These are phyloP conservation scores for Solanum okadae DNA, from an alignment of 257 asterid species.

Conservation along the genomic window DNA sequence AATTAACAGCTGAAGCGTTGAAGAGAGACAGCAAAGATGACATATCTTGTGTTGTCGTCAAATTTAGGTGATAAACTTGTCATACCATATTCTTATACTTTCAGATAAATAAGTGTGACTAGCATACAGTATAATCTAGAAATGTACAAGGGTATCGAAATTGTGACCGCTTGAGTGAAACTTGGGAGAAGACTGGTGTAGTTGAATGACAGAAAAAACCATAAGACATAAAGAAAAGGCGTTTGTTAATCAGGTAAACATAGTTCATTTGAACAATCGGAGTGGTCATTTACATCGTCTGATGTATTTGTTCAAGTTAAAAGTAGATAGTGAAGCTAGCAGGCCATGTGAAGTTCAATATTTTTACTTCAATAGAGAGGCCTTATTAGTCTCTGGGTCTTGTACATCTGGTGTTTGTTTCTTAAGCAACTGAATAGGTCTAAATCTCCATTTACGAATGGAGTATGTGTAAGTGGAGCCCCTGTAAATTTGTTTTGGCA, in stretches of 20 bases:
- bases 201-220: background rate
- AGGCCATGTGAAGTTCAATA: background rate
- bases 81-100: background rate
- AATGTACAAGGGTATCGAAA: background rate
- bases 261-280: background rate
- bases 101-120: background rate
- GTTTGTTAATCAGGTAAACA: background rate
- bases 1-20: conserved; percentile 20
- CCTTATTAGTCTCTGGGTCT: background rate
- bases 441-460: background rate
- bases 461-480: background rate
- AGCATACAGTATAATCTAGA: background rate
- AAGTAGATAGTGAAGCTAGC: background rate
- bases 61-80: conserved; percentile 9
- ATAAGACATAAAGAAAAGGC: background rate
- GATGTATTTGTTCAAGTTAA: background rate
- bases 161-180: background rate
- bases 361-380: background rate
- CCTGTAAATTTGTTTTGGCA: background rate
- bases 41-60: conserved; percentile 29
- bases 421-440: background rate
- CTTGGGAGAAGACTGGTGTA: background rate
- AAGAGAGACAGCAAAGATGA: conserved; percentile 36
- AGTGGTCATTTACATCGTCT: background rate
- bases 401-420: background rate